These are phyloP conservation scores for Syncephalastrum racemosum DNA, from an alignment of 371 early-diverging fungal species.

Conservation along the genomic window DNA sequence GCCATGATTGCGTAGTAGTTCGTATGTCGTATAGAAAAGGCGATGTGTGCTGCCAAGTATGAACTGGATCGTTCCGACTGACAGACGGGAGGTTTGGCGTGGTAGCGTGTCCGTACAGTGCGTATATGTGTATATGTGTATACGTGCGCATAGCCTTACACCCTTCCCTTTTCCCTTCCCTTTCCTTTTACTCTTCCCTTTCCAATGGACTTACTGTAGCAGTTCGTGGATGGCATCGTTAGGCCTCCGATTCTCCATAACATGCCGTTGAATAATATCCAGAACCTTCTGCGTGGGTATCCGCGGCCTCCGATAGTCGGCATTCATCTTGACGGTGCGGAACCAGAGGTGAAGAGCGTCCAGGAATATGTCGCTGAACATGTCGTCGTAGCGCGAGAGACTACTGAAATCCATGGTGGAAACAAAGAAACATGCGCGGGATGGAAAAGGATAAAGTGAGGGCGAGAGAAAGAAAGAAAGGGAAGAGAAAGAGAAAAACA, in stretches of 20 bases:
- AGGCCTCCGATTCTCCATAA: slow-evolving; percentile 41
- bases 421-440: not conserved
- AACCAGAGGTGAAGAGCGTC: slow-evolving; percentile 70
- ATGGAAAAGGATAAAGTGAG: not conserved
- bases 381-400: slow-evolving; percentile 69
- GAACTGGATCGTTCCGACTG: too few relatives aligned
- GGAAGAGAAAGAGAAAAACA: not conserved
- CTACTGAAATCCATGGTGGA: slow-evolving; percentile 52
- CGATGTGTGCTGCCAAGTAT: not conserved
- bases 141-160: too few relatives aligned
- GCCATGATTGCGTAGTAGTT: too few relatives aligned
- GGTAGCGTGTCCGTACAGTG: too few relatives aligned
- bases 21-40: not conserved
- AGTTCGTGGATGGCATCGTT: slow-evolving; percentile 39
- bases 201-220: slow-evolving; percentile 16
- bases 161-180: too few relatives aligned
- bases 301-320: slow-evolving; percentile 38
- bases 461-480: not conserved
- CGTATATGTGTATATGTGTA: too few relatives aligned
- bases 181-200: too few relatives aligned
- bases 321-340: slow-evolving; percentile 60
- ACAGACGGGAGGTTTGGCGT: too few relatives aligned
- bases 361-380: slow-evolving; percentile 67
- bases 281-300: slow-evolving; percentile 37
- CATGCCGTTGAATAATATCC: slow-evolving; percentile 52